Percentiles rank a stretch among this genome's conserved stretches.
Conservation (phyloP, 306 rosid genomes). For the Luffa aegyptiaca region DNA sequence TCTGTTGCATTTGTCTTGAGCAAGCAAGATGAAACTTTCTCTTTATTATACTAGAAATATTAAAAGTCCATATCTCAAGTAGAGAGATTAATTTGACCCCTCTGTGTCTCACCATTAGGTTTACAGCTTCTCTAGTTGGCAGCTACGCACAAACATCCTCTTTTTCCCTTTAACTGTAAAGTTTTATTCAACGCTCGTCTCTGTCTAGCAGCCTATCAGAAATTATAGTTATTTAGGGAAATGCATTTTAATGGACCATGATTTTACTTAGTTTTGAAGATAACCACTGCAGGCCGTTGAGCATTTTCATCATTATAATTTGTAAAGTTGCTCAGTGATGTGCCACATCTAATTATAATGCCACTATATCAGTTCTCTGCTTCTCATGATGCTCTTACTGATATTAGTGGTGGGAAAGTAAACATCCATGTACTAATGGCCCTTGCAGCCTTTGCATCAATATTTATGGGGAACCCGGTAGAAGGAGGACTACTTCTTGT, state of each 20-base stretch:
- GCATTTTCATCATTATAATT: neutral
- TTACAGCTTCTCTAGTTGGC: neutral
- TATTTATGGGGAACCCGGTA: conserved; percentile 82
- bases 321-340: neutral
- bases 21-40: neutral
- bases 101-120: neutral
- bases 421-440: conserved; percentile 96
- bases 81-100: neutral
- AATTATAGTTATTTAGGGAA: neutral
- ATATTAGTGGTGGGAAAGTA: conserved; percentile 76
- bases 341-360: conserved; percentile 2
- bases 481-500: conserved; percentile 98
- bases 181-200: neutral
- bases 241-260: neutral
- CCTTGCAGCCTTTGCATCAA: conserved; percentile 86
- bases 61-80: neutral
- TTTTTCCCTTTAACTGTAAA: neutral
- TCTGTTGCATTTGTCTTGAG: neutral
- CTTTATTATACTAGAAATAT: neutral
- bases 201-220: neutral
- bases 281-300: neutral
- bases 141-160: neutral
- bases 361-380: conserved; percentile 62
- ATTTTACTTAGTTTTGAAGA: neutral
- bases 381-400: conserved; percentile 77